Base-by-base conservation (phyloP, 2,329 filamentous ascomycete genomes). In the Colletotrichum noveboracense region DNA sequence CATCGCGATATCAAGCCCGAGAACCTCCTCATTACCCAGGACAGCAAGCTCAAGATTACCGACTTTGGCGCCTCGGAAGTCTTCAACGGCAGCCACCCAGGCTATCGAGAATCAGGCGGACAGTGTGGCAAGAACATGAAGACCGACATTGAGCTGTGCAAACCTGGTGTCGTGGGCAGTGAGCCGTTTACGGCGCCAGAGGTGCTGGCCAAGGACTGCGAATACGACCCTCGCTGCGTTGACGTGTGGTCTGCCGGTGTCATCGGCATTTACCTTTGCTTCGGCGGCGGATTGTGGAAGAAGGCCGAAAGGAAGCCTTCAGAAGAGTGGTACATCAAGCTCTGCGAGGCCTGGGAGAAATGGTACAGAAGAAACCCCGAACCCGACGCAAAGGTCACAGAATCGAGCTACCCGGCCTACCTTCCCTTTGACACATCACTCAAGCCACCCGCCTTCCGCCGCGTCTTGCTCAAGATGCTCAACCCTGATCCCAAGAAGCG, bases 1-100 rank as follows among this genome's bases (percentile, higher is more conserved):
- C 96, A 98, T 84, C 94, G 96, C 65, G 96, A 98, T 79, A 94
- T 98, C 86, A 98, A 98, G 85, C 90, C 96, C 13, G 96, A 98
- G 83, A 98, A 98, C 80, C 87, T 97, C 28, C 89, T 98, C 36
- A 89, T 98, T 75, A 94, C 93, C 62, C 92, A 92, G 79, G 92
- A 95, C 74, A 95, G 95, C 81, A 93, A 95, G 83, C 88, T 98
- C 71, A 98, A 98, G 86, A 96, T 98, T 75, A 96, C 95, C 66
- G 96, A 98, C 83, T 98, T 98, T 85, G 96, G 96, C 69, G 94
- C 96, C 16, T 96, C 95, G 0, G 95, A 97, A 82, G 94, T 97
- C 21, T 98, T 98, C 81, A 91, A 90, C 70, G 95, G 95, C 52
- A 93, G 93, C 66, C 95, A 97, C 83, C 95, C 95, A 1, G 95